Evolutionary conservation across 2,329 filamentous ascomycete genomes (phyloP).

Genomic region (Clathrospora elynae): DNA sequence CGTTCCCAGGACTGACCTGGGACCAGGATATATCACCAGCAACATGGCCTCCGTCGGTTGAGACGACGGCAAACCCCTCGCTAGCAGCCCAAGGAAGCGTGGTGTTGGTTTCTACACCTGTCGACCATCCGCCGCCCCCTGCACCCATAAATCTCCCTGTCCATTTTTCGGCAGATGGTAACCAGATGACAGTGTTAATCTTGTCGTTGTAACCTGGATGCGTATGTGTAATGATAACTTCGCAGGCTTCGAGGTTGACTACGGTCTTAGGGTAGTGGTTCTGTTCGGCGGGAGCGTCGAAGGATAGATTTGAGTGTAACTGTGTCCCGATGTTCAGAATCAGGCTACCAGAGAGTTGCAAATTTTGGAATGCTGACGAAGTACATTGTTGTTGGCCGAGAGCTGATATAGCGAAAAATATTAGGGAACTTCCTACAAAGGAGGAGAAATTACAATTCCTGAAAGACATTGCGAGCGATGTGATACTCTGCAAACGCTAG

Average conservation of each 20-base stretch:
- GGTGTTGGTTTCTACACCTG: conserved; percentile 19
- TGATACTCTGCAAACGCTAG: no score
- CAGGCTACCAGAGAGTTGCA: conserved; percentile 2
- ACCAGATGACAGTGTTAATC: conserved; percentile 27
- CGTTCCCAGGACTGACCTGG: conserved; percentile 18
- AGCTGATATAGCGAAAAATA: no score
- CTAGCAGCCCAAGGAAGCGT: conserved; percentile 19
- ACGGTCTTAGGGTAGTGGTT: conserved; percentile 18
- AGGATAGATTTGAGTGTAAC: conserved; percentile 4
- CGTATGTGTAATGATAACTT: conserved; percentile 44
- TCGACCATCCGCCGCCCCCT: conserved; percentile 29
- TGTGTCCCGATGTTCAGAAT: conserved; percentile 11
- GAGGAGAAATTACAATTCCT: no score
- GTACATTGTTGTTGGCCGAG: conserved; percentile 1
- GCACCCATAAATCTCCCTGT: conserved; percentile 27
- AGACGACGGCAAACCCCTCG: conserved; percentile 30
- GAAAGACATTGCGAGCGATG: no score
- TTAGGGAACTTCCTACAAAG: no score
- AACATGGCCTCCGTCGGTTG: conserved; percentile 29
- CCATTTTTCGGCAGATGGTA: conserved; percentile 25
- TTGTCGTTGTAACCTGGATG: conserved; percentile 26
- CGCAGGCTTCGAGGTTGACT: conserved; percentile 35
- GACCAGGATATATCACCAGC: conserved; percentile 14
- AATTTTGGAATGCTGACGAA: conserved; percentile 5
- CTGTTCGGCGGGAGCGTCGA: conserved; percentile 7